phyloP scores from a whole-genome alignment of 108 stramenopile genomes.

The Fistulifera solaris region DNA sequence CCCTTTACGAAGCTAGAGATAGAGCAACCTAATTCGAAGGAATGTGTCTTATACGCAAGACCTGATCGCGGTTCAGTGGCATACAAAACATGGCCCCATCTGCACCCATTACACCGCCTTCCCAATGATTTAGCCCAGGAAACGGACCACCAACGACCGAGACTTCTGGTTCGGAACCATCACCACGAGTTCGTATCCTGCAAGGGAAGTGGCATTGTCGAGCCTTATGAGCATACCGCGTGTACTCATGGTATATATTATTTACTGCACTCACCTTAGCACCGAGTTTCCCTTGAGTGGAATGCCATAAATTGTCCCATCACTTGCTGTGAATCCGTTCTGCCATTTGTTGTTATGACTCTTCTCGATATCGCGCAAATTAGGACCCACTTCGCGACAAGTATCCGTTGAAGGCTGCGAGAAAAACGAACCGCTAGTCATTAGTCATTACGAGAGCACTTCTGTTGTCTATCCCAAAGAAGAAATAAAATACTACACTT shows the following conservation, averaged over 20 bases:
- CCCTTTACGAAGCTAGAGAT: too few relatives aligned
- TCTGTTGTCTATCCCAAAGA: too few relatives aligned
- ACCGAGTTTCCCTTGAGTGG: conserved; percentile 61
- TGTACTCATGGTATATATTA: conserved; percentile 34
- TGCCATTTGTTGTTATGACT: conserved; percentile 87
- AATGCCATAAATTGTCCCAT: conserved; percentile 79
- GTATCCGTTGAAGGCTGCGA: too few relatives aligned
- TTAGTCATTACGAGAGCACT: too few relatives aligned
- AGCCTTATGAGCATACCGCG: conserved; percentile 37
- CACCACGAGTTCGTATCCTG: too few relatives aligned
- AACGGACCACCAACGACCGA: conserved; percentile 5
- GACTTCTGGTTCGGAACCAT: too few relatives aligned
- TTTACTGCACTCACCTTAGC: conserved; percentile 22
- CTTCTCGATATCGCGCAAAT: conserved; percentile 52
- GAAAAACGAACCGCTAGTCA: too few relatives aligned
- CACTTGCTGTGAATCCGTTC: conserved; percentile 53
- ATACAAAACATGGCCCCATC: conserved; percentile 62
- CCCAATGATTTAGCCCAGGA: conserved; percentile 57
- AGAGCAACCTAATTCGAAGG: too few relatives aligned
- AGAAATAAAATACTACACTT: conserved; percentile 1
- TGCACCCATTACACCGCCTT: conserved; percentile 56
- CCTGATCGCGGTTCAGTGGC: conserved; percentile 66
- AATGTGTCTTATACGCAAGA: conserved; percentile 55
- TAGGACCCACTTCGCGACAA: conserved; percentile 43
- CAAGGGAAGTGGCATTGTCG: too few relatives aligned